These are phyloP conservation scores for Vaccinium darrowii DNA, from an alignment of 148 eudicot genomes.

Conservation along the genomic window DNA sequence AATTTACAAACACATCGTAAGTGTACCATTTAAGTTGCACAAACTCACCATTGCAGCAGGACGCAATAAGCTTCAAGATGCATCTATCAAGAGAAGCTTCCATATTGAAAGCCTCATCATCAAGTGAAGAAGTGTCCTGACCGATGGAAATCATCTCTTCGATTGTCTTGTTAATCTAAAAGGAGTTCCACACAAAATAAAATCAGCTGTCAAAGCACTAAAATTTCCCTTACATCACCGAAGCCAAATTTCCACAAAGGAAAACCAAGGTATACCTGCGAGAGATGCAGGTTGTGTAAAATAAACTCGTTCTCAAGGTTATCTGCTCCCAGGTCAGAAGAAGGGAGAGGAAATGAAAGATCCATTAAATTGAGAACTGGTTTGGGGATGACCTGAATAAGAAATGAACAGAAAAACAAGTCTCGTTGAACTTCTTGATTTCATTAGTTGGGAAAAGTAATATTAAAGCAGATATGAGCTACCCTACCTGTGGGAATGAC, in stretches of 20 bases:
- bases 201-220: constrained; percentile 7
- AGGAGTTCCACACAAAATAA: constrained; percentile 1
- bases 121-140: constrained; percentile 60
- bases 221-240: not conserved
- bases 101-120: constrained; percentile 72
- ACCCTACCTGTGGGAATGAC: constrained; percentile 72
- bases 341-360: constrained; percentile 81
- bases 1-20: not conserved
- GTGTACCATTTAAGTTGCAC: not conserved
- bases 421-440: not conserved
- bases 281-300: constrained; percentile 66
- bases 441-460: not conserved
- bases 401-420: not conserved
- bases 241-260: not conserved
- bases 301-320: constrained; percentile 92
- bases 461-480: not conserved
- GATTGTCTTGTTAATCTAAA: constrained; percentile 75
- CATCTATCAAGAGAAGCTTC: constrained; percentile 89
- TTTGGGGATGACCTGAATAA: constrained; percentile 73
- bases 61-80: constrained; percentile 92
- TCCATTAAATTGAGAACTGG: constrained; percentile 86
- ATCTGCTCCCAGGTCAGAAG: constrained; percentile 93
- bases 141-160: constrained; percentile 62
- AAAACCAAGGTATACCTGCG: constrained; percentile 46
- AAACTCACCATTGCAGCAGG: constrained; percentile 86